These are phyloP conservation scores for Termitomyces eurrhizus DNA, from an alignment of 768 basidiomycete species.

Conservation along the genomic window DNA sequence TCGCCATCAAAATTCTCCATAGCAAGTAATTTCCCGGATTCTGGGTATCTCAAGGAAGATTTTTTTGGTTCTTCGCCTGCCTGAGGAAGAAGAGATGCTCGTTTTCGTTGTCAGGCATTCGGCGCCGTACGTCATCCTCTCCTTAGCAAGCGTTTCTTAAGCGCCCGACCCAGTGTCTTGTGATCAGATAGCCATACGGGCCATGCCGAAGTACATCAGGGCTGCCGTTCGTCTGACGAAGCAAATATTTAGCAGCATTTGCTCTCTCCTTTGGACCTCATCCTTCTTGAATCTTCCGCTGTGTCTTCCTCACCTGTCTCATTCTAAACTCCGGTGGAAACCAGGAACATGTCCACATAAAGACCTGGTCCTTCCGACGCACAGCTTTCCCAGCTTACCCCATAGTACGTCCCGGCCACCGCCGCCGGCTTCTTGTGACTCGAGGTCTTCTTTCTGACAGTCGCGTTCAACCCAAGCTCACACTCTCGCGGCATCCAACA, in stretches of 20 bases:
- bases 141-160: neutral
- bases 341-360: slow-evolving; percentile 18
- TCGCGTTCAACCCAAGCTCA: slow-evolving; percentile 1
- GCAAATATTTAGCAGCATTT: slow-evolving; percentile 11
- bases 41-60: neutral
- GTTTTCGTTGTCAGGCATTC: neutral
- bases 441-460: neutral
- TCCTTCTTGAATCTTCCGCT: slow-evolving; percentile 8
- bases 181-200: slow-evolving; percentile 11
- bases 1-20: slow-evolving; percentile 6
- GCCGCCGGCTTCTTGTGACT: slow-evolving; percentile 8
- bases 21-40: neutral
- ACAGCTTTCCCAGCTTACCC: slow-evolving; percentile 1
- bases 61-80: neutral
- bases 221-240: slow-evolving; percentile 6
- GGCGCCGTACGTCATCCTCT: neutral
- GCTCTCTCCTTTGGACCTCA: slow-evolving; percentile 5
- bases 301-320: neutral
- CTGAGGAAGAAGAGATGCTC: neutral
- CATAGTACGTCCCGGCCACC: slow-evolving; percentile 6
- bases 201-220: slow-evolving; percentile 8
- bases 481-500: neutral
- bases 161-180: neutral
- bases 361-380: slow-evolving; percentile 6
- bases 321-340: slow-evolving; percentile 7